A percentile compares a stretch with the other conserved stretches of the same genome.
Evolutionary conservation across 1,284 basidiomycete species (phyloP).

Genomic region (Leccinum laetum): DNA sequence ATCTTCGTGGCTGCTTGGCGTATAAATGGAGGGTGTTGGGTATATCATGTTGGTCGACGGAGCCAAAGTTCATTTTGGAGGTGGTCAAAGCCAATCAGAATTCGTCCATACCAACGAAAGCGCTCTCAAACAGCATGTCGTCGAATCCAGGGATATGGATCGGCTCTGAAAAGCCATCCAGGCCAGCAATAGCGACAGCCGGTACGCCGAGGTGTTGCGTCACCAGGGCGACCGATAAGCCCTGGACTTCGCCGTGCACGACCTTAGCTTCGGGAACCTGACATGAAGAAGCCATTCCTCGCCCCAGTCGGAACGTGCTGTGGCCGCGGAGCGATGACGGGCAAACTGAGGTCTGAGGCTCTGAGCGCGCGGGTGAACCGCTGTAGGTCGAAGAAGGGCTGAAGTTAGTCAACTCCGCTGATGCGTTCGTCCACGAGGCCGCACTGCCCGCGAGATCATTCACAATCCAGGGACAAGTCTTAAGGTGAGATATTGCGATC

Average conservation of each 20-base stretch:
- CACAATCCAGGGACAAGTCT: conserved; percentile 13
- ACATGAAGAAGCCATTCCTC: conserved; percentile 12
- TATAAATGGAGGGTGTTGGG: conserved; percentile 5
- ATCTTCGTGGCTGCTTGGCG: not conserved
- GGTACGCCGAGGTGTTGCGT: conserved; percentile 7
- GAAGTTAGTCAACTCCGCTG: conserved; percentile 25
- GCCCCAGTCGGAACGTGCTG: conserved; percentile 28
- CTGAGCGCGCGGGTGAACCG: conserved; percentile 39
- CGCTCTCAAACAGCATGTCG: conserved; percentile 22
- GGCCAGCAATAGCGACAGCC: conserved; percentile 10
- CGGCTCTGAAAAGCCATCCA: conserved; percentile 5
- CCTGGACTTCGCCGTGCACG: conserved; percentile 1
- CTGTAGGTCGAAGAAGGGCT: conserved; percentile 45
- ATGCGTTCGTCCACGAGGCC: conserved; percentile 9
- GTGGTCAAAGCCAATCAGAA: conserved; percentile 2
- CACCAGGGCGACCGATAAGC: not conserved
- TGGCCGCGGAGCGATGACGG: conserved; percentile 34
- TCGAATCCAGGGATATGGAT: conserved; percentile 17
- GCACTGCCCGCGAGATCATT: conserved; percentile 7
- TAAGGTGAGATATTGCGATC: conserved; percentile 25
- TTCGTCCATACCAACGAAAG: conserved; percentile 6
- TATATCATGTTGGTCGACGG: not conserved
- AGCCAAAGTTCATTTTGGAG: not conserved
- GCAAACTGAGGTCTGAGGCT: conserved; percentile 37
- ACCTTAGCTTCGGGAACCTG: conserved; percentile 6